phyloP scores from a whole-genome alignment of 1,284 basidiomycete genomes.

The Cutaneotrichosporon sp. region DNA sequence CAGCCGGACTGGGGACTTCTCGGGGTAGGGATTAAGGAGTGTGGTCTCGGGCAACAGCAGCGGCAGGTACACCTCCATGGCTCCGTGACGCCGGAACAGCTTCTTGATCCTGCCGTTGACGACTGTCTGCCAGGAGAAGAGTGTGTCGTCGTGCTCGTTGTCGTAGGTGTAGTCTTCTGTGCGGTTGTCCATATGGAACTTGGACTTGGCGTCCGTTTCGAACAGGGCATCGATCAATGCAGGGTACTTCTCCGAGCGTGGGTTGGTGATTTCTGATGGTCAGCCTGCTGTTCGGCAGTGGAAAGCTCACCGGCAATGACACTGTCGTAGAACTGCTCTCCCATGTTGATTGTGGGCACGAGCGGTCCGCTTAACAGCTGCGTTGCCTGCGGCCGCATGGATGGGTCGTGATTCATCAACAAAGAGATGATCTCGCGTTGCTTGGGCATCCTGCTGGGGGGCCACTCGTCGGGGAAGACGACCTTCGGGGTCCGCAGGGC shows the following conservation, averaged over 20 bases:
- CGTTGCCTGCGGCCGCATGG: conserved; percentile 77
- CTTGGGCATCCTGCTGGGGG: conserved; percentile 59
- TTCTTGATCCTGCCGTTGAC: conserved; percentile 73
- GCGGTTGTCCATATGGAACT: conserved; percentile 65
- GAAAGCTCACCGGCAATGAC: conserved; percentile 51
- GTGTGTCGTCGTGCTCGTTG: conserved; percentile 67
- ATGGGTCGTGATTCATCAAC: conserved; percentile 81
- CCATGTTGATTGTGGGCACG: conserved; percentile 54
- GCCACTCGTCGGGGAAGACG: conserved; percentile 66
- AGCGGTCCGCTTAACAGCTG: conserved; percentile 80
- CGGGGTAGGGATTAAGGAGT: conserved; percentile 63
- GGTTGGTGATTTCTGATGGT: conserved; percentile 45
- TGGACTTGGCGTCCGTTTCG: conserved; percentile 40
- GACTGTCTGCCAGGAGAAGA: conserved; percentile 54
- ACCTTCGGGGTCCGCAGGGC: conserved; percentile 71
- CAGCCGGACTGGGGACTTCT: conserved; percentile 65
- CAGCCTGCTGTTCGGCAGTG: conserved; percentile 11
- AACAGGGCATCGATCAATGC: conserved; percentile 44
- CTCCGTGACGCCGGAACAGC: conserved; percentile 85
- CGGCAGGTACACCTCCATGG: conserved; percentile 76
- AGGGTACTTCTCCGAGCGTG: conserved; percentile 47
- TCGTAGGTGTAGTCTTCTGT: conserved; percentile 77
- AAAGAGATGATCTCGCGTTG: conserved; percentile 64
- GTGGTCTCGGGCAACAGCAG: conserved; percentile 70
- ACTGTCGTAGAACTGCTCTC: conserved; percentile 40